phyloP scores from a whole-genome alignment of 116 monocot genomes.

The Trichopus zeylanicus region DNA sequence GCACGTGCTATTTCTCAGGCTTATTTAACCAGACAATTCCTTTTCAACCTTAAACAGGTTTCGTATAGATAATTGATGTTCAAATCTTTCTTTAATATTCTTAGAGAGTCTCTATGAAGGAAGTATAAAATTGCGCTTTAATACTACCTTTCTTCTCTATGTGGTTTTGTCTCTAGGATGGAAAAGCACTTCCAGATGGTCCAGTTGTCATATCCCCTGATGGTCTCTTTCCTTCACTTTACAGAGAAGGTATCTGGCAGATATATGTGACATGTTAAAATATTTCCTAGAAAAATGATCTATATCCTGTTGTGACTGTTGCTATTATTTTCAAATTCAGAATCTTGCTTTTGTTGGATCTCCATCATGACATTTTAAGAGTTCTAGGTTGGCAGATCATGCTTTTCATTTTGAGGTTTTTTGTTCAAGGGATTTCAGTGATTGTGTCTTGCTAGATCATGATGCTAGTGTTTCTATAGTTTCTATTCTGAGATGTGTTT shows the following conservation, averaged over 20 bases:
- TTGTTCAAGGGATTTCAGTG: neutral
- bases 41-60: conserved; percentile 87
- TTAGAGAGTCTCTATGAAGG: neutral
- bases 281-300: neutral
- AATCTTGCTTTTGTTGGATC: neutral
- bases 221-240: conserved; percentile 90
- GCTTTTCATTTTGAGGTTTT: neutral
- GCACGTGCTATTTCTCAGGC: conserved; percentile 89
- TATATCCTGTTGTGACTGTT: neutral
- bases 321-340: neutral
- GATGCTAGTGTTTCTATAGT: too few relatives aligned
- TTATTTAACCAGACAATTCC: conserved; percentile 68
- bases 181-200: conserved; percentile 78
- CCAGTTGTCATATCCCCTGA: conserved; percentile 95
- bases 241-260: conserved; percentile 69
- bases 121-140: neutral
- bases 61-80: conserved; percentile 5
- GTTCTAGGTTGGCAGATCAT: neutral
- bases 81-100: neutral
- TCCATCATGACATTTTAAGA: neutral
- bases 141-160: neutral
- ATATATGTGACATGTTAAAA: neutral
- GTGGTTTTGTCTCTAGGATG: conserved; percentile 39
- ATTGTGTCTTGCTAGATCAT: too few relatives aligned
- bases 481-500: neutral